A percentile compares a stretch with the other conserved stretches of the same genome.
Conservation (phyloP, 1,139 yeast species). For the Scheffersomyces insectosa region DNA sequence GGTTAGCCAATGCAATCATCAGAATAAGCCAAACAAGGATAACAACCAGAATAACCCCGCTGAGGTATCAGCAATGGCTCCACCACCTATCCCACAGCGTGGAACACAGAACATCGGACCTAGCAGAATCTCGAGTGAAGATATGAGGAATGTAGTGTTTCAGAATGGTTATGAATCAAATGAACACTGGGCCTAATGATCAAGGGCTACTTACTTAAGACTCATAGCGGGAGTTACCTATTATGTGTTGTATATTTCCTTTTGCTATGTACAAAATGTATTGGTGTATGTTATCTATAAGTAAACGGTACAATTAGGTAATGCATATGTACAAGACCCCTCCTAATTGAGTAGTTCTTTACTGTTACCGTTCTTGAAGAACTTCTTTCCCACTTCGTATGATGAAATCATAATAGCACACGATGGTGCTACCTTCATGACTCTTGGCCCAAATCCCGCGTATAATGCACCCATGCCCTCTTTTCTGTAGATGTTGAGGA, state of each 20-base stretch:
- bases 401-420: constrained; percentile 98
- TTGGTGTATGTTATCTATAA: too few relatives aligned
- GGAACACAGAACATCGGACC: background rate
- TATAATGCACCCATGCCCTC: constrained; percentile 82
- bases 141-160: background rate
- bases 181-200: background rate
- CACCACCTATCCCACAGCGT: background rate
- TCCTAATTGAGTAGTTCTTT: too few relatives aligned
- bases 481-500: constrained; percentile 57
- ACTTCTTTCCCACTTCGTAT: constrained; percentile 82
- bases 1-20: too few relatives aligned
- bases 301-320: too few relatives aligned
- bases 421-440: constrained; percentile 91
- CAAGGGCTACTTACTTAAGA: background rate
- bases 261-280: too few relatives aligned
- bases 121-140: background rate
- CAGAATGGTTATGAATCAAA: background rate
- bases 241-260: too few relatives aligned
- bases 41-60: background rate
- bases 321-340: too few relatives aligned
- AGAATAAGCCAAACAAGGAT: too few relatives aligned
- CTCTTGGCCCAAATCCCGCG: constrained; percentile 83
- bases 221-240: too few relatives aligned
- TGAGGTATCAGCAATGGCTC: too few relatives aligned
- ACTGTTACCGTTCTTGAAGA: constrained; percentile 38